Evolutionary conservation across 306 rosid genomes (phyloP), one percentile per base, ranked within the genome.

Genomic region (Lupinus albus): DNA sequence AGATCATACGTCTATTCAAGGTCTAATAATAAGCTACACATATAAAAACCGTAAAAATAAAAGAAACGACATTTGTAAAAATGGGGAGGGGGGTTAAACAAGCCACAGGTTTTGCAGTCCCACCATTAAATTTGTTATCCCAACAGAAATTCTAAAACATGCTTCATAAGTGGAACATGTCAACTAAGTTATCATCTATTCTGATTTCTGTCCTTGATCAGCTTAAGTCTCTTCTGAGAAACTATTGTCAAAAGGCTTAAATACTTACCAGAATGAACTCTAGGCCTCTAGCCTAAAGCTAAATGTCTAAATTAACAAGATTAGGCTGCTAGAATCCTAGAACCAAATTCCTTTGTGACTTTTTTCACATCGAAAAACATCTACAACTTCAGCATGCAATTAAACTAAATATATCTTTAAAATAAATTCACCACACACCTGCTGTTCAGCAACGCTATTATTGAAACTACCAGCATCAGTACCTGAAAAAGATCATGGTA

Each of bases 371-470:
- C 32, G 25, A 67, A 14, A 41, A 61, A 42, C 11, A 55, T 46
- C n/a, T 55, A 72, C 8, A 61, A 67, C 59, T 54, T 49, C 55
- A 46, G 46, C 44, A 63, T 39, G 71, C 52, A 81, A 68, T 62
- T 21, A 68, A 81, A 68, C 56, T 33, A 68, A 68, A 68, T 17
- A 38, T 17, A 74, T 28, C 50, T 17, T 11, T 75, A 35, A 45
- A 77, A 41, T 55, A 45, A 68, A 68, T 20, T 62, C 15, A 74
- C 35, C 25, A 13, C 87, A 75, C 14, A 92, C 97, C 96, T 93
- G 97, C 75, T 89, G 92, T 45, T 71, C 97, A 4, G 85, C 64
- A 63, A 93, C 96, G 47, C 98, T 89, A 48, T 84, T 89, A 78
- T 93, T 89, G 82, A 88, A 93, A 85, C 96, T 48, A 16, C 94